Base-by-base conservation (phyloP, 2,329 filamentous ascomycete species). In the Nannizziopsis barbatae region DNA sequence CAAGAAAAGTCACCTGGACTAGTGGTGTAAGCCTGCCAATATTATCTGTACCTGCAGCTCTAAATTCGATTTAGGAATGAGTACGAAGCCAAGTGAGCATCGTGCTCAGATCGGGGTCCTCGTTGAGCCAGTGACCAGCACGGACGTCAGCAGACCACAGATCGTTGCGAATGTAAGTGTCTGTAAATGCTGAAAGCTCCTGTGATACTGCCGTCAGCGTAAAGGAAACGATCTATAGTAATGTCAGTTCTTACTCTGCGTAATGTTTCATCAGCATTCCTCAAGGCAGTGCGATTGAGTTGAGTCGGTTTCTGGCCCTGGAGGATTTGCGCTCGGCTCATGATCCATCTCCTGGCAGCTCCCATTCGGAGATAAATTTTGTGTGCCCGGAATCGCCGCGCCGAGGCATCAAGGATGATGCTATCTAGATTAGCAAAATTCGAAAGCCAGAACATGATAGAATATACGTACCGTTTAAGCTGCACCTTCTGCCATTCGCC, bases 371-470 rank as follows among this genome's bases (percentile, higher is more conserved):
- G 68, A 55, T 80, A 81, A 46, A 77, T 72, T 54, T 74, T 75
- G 59, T 82, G 77, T 41, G 76, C 78, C 58, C 74, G 73, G 62
- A 81, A 80, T 3, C 79, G 74, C 42, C 79, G 72, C 32, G 76
- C 71, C 42, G 74, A 73, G 35, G 76, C 74, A 58, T 82, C 79
- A 42, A 74, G 65, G 46, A 82, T 77, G 41, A 82, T 74, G 42
- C 79, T 81, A 37, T 20, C 14, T 35, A 32, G 5, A 4, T 40
- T 40, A 53, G 55, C 46, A 15, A n/a, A 20, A 18, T 18, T 27
- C 2, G 1, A 27, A 30, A 53, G 46, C 10, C 48, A 60, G 59
- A 46, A 39, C 9, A 12, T n/a, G 12, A 12, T 42, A 18, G 17
- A 7, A 40, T 44, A 37, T 42, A 49, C 51, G 58, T 67, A 80